Percentiles rank a stretch among this genome's conserved stretches.
Evolutionary conservation across 176 grass and related monocot genomes (phyloP).

Genomic region (Carex littledalei): DNA sequence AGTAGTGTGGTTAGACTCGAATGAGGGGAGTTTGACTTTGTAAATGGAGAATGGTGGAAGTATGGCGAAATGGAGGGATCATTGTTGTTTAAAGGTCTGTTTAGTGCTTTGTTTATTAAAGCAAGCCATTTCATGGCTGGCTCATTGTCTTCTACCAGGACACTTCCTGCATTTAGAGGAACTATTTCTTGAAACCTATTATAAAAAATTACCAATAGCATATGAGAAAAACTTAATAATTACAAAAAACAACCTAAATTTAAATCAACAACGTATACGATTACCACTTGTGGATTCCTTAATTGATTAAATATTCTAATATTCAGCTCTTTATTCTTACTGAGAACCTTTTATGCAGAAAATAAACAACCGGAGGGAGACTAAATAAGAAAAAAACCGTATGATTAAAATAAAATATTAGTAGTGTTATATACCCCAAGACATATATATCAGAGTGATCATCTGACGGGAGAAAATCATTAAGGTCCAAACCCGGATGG

Average conservation of each 20-base stretch:
- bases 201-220: not conserved
- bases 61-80: slow-evolving; percentile 8
- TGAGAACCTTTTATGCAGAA: not conserved
- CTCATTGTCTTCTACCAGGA: slow-evolving; percentile 92
- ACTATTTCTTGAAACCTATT: slow-evolving; percentile 69
- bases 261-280: not conserved
- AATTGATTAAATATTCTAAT: not conserved
- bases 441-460: slow-evolving; percentile 70
- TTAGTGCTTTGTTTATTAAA: slow-evolving; percentile 83
- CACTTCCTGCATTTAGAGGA: slow-evolving; percentile 89
- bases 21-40: slow-evolving; percentile 12
- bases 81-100: slow-evolving; percentile 29
- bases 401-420: not conserved
- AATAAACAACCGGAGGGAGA: not conserved
- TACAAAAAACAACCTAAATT: not conserved
- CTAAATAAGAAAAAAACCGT: no score
- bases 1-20: slow-evolving; percentile 23
- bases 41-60: not conserved
- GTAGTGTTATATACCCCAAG: slow-evolving; percentile 37
- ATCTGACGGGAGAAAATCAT: slow-evolving; percentile 65
- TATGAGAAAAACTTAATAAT: not conserved
- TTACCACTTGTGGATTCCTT: not conserved
- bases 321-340: not conserved
- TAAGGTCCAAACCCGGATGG: slow-evolving; percentile 33
- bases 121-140: slow-evolving; percentile 77